These are phyloP conservation scores for Nakazawaea populi DNA, from an alignment of 805 yeast species.

Conservation along the genomic window DNA sequence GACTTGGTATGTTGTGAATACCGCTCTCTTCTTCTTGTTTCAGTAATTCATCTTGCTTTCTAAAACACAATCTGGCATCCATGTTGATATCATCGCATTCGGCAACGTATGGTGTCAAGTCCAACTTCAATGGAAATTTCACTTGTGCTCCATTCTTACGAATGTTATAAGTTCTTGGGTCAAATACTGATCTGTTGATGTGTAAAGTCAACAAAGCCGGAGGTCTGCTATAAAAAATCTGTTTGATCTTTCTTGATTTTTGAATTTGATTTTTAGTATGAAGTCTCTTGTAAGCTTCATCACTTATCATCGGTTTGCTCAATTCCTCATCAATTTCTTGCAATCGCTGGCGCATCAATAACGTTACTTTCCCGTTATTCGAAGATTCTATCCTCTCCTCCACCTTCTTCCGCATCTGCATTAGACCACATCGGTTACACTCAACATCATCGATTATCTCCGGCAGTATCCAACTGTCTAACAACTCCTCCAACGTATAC, in stretches of 20 bases:
- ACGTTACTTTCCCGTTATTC: slow-evolving; percentile 21
- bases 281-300: slow-evolving; percentile 66
- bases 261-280: slow-evolving; percentile 71
- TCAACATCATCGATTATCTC: slow-evolving; percentile 92
- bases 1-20: too few species aligned
- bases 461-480: slow-evolving; percentile 65
- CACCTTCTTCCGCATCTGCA: slow-evolving; percentile 50
- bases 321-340: slow-evolving; percentile 48
- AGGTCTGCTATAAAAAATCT: slow-evolving; percentile 70
- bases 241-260: slow-evolving; percentile 79
- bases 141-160: slow-evolving; percentile 81
- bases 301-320: slow-evolving; percentile 63
- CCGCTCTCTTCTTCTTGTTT: slow-evolving; percentile 9
- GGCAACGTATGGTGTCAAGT: slow-evolving; percentile 65
- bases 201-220: slow-evolving; percentile 83
- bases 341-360: slow-evolving; percentile 39
- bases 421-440: slow-evolving; percentile 87
- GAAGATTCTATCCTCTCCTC: slow-evolving; percentile 26
- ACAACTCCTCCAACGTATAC: slow-evolving; percentile 43
- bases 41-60: slow-evolving; percentile 43
- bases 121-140: slow-evolving; percentile 64
- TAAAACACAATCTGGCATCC: slow-evolving; percentile 76
- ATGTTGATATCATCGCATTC: slow-evolving; percentile 63
- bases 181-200: slow-evolving; percentile 90
- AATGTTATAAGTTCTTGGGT: slow-evolving; percentile 75